Conservation (phyloP, 2,329 filamentous ascomycete species). For the Xylariaceae sp. region DNA sequence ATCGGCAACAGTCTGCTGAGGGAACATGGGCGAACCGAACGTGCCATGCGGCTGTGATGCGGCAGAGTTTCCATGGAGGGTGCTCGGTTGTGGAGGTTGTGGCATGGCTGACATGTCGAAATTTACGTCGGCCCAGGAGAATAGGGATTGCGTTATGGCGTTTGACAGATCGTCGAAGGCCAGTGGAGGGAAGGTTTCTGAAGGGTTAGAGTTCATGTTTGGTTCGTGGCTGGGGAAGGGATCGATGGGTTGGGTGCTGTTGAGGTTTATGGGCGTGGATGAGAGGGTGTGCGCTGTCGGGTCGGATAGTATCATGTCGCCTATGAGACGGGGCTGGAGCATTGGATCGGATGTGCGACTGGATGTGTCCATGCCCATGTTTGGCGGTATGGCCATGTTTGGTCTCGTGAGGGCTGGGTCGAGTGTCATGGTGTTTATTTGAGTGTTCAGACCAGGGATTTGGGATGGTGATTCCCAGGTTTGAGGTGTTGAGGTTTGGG, state of each 20-base stretch:
- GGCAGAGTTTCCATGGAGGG: neutral
- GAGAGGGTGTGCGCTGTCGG: slow-evolving; percentile 4
- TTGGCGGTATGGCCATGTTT: neutral
- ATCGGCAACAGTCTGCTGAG: neutral
- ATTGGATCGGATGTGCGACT: neutral
- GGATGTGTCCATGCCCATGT: neutral
- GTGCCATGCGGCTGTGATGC: neutral
- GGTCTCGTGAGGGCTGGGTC: slow-evolving; percentile 5
- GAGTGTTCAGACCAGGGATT: slow-evolving; percentile 1
- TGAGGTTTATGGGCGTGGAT: neutral
- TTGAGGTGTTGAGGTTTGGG: neutral
- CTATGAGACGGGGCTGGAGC: slow-evolving; percentile 6
- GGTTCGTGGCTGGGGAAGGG: neutral
- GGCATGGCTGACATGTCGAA: slow-evolving; percentile 23
- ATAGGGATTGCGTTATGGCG: slow-evolving; percentile 11
- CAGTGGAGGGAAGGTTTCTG: neutral
- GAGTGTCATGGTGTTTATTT: slow-evolving; percentile 9
- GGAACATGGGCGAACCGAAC: neutral
- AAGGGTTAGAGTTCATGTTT: neutral
- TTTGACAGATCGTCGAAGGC: neutral
- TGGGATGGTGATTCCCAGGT: slow-evolving; percentile 1
- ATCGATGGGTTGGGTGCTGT: neutral
- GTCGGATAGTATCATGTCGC: slow-evolving; percentile 12
- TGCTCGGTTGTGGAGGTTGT: neutral
- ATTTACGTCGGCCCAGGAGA: slow-evolving; percentile 23